Base-by-base conservation (phyloP, 202 grass and related monocot species). In the Zoysia matrella region DNA sequence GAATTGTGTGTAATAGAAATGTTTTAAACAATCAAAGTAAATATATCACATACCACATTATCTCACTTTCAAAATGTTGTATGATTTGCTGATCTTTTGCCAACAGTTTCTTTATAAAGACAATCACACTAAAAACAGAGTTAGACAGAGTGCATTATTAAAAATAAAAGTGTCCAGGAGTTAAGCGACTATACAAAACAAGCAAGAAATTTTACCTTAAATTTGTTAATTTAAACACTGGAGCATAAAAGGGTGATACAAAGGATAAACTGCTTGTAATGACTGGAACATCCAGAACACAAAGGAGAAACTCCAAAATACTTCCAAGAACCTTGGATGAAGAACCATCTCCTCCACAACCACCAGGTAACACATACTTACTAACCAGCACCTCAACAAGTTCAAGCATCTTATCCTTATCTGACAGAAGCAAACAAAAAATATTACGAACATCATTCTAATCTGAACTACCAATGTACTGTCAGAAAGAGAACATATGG, bases 241-340 rank as follows among this genome's bases (percentile, higher is more conserved):
- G 92, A 58, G 52, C 60, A 86, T 98, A 95, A 69, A 93, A 82
- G 53, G 65, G 68, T 36, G 74, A 85, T 76, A 95, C 61, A 10
- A 82, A 65, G 30, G 74, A 68, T 70, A 98, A 82, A 81, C 95
- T 86, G 65, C 13, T 76, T 73, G 86, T 78, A 68, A 95, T 83
- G 47, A 78, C 53, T 77, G 92, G 90, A 88, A 90, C 74, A 95
- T 98, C 92, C 60, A 98, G 86, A 95, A 93, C 78, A 84, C 75
- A 88, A 74, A 95, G 86, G 74, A 98, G 84, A 65, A 95, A 83
- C 47, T 90, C 81, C 89, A 98, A 88, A 79, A 98, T 77, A 70
- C 84, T 95, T 69, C 62, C 83, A 73, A 86, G 85, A 88, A 95
- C 71, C 71, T 88, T 73, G 71, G 75, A 82, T 68, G 81, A 80